Percentiles rank a stretch among this genome's conserved stretches.
Conservation (phyloP, 371 early-diverging fungal genomes). For the Actinomortierella wolfii region DNA sequence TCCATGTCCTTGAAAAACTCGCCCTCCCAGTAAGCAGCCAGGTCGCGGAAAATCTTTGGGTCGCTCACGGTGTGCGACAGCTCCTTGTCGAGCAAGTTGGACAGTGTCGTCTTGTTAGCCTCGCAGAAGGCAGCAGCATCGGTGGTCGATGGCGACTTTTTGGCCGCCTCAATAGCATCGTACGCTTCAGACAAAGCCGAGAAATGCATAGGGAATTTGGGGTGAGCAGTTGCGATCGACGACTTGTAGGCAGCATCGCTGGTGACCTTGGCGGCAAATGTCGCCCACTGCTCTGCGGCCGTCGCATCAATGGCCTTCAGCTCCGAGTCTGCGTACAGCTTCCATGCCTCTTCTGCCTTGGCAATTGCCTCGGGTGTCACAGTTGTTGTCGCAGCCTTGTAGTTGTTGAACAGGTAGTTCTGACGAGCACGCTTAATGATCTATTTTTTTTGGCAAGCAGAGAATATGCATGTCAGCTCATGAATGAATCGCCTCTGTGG, state of each 20-base stretch:
- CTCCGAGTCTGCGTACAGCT: slow-evolving; percentile 61
- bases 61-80: slow-evolving; percentile 74
- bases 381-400: slow-evolving; percentile 50
- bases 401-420: slow-evolving; percentile 76
- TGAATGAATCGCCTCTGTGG: no score
- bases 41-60: slow-evolving; percentile 85
- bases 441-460: slow-evolving; percentile 37
- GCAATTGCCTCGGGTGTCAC: slow-evolving; percentile 51
- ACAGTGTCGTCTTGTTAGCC: slow-evolving; percentile 47
- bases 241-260: slow-evolving; percentile 54
- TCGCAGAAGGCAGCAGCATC: slow-evolving; percentile 48
- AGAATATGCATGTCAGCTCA: neutral
- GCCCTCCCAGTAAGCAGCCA: slow-evolving; percentile 95
- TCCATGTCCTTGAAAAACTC: slow-evolving; percentile 98
- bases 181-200: slow-evolving; percentile 56
- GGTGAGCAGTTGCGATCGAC: slow-evolving; percentile 45
- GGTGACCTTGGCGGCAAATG: slow-evolving; percentile 56
- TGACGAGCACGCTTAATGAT: slow-evolving; percentile 94
- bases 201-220: slow-evolving; percentile 81
- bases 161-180: slow-evolving; percentile 56
- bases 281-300: slow-evolving; percentile 55
- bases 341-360: slow-evolving; percentile 67
- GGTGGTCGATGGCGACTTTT: slow-evolving; percentile 33
- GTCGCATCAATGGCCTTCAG: slow-evolving; percentile 56
- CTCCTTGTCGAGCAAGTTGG: slow-evolving; percentile 39